phyloP scores from a whole-genome alignment of 352 stramenopile genomes.

The Phytophthora litchii region DNA sequence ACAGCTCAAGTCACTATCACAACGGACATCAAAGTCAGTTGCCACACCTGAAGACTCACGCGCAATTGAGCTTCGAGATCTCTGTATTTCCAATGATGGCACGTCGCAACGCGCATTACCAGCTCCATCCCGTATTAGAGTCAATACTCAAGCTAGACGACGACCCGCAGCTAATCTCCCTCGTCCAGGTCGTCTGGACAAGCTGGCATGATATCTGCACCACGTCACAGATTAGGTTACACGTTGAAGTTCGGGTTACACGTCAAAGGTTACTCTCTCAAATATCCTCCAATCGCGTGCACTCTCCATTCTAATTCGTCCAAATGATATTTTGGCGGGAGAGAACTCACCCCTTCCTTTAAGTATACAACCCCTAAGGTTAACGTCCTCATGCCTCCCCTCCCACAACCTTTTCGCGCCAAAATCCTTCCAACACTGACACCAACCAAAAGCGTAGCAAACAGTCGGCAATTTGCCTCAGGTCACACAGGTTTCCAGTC shows the following conservation, averaged over 20 bases:
- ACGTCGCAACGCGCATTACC: conserved; percentile 2
- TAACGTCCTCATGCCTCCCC: conserved; percentile 3
- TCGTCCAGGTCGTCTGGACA: conserved; percentile 9
- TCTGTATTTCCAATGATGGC: conserved; percentile 22
- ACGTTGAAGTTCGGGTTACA: conserved; percentile 33
- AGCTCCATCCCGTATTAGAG: neutral
- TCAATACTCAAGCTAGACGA: conserved; percentile 4
- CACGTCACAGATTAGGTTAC: conserved; percentile 29
- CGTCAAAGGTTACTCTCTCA: neutral
- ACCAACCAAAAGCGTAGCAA: conserved; percentile 24
- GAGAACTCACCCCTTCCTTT: conserved; percentile 20
- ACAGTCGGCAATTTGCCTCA: conserved; percentile 52
- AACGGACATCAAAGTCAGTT: conserved; percentile 1
- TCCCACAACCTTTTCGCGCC: conserved; percentile 33
- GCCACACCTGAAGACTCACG: neutral
- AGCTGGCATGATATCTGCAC: conserved; percentile 12
- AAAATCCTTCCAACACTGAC: conserved; percentile 22
- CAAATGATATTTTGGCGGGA: conserved; percentile 36
- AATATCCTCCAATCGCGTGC: conserved; percentile 20
- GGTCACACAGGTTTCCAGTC: conserved; percentile 7
- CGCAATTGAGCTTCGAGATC: neutral
- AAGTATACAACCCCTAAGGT: conserved; percentile 33
- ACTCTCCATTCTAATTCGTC: conserved; percentile 15
- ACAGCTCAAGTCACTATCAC: conserved; percentile 19
- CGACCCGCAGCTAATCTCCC: neutral